These are phyloP conservation scores for Parathielavia hyrcaniae DNA, from an alignment of 495 filamentous ascomycete genomes.

Conservation along the genomic window DNA sequence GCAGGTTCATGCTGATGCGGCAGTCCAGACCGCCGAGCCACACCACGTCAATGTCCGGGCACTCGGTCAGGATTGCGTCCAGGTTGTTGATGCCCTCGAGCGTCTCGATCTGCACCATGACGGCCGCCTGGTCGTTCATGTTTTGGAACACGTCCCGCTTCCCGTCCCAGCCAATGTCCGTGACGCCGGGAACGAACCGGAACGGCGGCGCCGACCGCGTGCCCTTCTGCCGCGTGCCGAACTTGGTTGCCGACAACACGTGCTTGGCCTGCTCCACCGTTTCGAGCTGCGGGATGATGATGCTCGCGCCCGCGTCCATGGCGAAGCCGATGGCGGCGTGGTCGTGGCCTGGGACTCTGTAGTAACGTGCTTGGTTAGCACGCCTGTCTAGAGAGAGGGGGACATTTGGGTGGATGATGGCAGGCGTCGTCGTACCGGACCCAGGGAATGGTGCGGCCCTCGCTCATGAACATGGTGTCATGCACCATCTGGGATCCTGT, in stretches of 20 bases:
- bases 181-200: slow-evolving; percentile 34
- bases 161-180: slow-evolving; percentile 27
- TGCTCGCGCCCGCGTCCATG: slow-evolving; percentile 42
- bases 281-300: slow-evolving; percentile 44
- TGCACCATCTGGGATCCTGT: slow-evolving; percentile 34
- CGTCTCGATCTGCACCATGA: slow-evolving; percentile 48
- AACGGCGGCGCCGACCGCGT: slow-evolving; percentile 42
- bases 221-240: slow-evolving; percentile 27
- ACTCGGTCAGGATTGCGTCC: slow-evolving; percentile 44
- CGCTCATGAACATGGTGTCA: slow-evolving; percentile 38
- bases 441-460: slow-evolving; percentile 37
- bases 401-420: not conserved
- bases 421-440: slow-evolving; percentile 25
- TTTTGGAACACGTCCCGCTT: slow-evolving; percentile 32
- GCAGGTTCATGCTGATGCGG: slow-evolving; percentile 39
- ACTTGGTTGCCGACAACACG: slow-evolving; percentile 42
- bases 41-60: slow-evolving; percentile 40
- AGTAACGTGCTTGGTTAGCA: not conserved
- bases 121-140: slow-evolving; percentile 41
- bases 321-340: slow-evolving; percentile 45
- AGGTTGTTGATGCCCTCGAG: slow-evolving; percentile 51
- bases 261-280: slow-evolving; percentile 43
- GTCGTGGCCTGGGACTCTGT: slow-evolving; percentile 40
- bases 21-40: slow-evolving; percentile 44
- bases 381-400: too few species aligned